Percentiles rank a stretch among this genome's conserved stretches.
Evolutionary conservation across 2,329 filamentous ascomycete genomes (phyloP).

Genomic region (Penicillium oxalicum): DNA sequence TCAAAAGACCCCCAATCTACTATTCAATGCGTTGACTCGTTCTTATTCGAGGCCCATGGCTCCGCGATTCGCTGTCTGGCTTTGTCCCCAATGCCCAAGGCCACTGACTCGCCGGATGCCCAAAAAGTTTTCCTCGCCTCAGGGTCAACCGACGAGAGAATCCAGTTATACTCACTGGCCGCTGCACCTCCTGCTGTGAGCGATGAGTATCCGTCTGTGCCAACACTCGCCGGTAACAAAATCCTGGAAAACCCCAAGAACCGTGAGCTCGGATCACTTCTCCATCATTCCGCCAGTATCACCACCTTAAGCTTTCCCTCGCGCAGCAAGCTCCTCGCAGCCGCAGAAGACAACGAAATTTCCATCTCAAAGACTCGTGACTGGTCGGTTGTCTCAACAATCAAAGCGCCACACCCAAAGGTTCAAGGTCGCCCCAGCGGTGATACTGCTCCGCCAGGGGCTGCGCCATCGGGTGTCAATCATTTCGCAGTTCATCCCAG

Average conservation of each 20-base stretch:
- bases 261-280: constrained; percentile 75
- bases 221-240: constrained; percentile 63
- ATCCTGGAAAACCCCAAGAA: constrained; percentile 82
- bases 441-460: constrained; percentile 78
- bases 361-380: constrained; percentile 81
- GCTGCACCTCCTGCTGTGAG: constrained; percentile 56
- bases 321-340: constrained; percentile 78
- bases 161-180: constrained; percentile 90
- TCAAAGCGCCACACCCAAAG: constrained; percentile 84
- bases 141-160: constrained; percentile 85
- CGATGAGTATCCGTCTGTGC: constrained; percentile 54
- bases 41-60: constrained; percentile 89
- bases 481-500: constrained; percentile 93
- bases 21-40: constrained; percentile 78
- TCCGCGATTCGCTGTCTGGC: constrained; percentile 87
- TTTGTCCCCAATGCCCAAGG: constrained; percentile 66
- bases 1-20: constrained; percentile 26
- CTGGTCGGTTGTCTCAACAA: constrained; percentile 78
- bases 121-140: constrained; percentile 86
- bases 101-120: constrained; percentile 45
- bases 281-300: constrained; percentile 80
- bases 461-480: constrained; percentile 80
- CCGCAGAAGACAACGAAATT: constrained; percentile 85
- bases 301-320: constrained; percentile 77
- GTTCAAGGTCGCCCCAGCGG: constrained; percentile 74